phyloP scores from a whole-genome alignment of 306 rosid species.

The Malus asiatica region DNA sequence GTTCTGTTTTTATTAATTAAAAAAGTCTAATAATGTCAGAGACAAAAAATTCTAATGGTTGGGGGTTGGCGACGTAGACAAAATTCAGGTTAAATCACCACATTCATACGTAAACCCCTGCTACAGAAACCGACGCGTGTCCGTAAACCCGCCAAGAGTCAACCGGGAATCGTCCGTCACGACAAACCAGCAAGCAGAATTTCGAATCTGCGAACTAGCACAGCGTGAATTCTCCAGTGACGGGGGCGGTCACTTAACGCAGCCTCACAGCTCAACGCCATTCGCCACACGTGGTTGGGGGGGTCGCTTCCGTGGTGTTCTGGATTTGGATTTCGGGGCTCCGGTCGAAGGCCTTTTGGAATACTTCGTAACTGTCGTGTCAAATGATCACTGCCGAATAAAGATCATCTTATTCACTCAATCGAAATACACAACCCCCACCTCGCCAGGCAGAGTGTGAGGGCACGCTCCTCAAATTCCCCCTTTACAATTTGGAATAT shows the following conservation, averaged over 20 bases:
- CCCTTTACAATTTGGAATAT: not conserved
- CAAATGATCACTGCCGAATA: slow-evolving; percentile 37
- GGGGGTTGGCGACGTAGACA: slow-evolving; percentile 33
- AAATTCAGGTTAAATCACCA: slow-evolving; percentile 14
- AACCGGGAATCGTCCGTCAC: slow-evolving; percentile 34
- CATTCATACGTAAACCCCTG: not conserved
- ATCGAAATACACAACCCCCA: not conserved
- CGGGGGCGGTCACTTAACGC: not conserved
- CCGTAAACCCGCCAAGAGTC: slow-evolving; percentile 10
- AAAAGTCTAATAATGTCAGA: slow-evolving; percentile 5
- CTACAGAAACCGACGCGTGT: slow-evolving; percentile 24
- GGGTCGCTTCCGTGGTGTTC: slow-evolving; percentile 18
- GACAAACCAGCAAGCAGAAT: slow-evolving; percentile 37
- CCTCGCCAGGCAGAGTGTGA: not conserved
- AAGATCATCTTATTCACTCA: slow-evolving; percentile 35
- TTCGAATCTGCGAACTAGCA: slow-evolving; percentile 33
- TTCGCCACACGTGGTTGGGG: slow-evolving; percentile 28
- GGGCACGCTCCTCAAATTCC: not conserved
- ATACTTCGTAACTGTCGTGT: slow-evolving; percentile 38
- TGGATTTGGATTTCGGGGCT: slow-evolving; percentile 22
- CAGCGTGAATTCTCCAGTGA: not conserved
- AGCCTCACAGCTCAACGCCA: slow-evolving; percentile 1
- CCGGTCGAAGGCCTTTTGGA: slow-evolving; percentile 23
- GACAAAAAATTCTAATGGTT: slow-evolving; percentile 17
- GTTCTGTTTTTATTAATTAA: not conserved